Base-by-base conservation (phyloP, 2,329 filamentous ascomycete species). In the Fusarium nematophilum region DNA sequence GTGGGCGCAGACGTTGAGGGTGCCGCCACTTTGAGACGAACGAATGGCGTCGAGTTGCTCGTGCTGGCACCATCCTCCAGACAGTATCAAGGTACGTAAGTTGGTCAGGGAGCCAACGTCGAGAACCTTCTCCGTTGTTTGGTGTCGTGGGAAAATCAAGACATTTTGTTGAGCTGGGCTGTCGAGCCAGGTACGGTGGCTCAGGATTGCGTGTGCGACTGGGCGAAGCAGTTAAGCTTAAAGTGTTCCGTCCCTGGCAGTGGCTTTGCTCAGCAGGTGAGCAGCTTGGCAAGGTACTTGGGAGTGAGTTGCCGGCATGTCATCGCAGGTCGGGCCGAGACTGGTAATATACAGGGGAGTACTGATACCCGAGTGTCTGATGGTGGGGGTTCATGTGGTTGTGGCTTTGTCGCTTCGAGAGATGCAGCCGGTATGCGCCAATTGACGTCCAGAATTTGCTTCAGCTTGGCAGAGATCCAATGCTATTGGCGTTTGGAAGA, bases 181-280 rank as follows among this genome's bases (percentile, higher is more conserved):
- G n/a, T 6, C 10, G 34, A 13, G 21, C 5, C 18, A 33, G 14
- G 34, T 13, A 46, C 51, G 11, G n/a, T 23, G 26, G 31, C 29
- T 37, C n/a, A n/a, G 14, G 49, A 63, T 63, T 64, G 60, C 57
- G 52, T 58, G 17, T 47, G 39, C 46, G 33, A 30, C 36, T 34
- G 60, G 60, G 60, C 60, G 60, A 64, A 64, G 60, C 47, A 64
- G 7, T 43, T 43, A 50, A 40, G 60, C 60, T 64, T 64, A 64
- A 64, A 64, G 49, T 36, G 38, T n/a, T n/a, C 21, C 27, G 34
- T 40, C 8, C 46, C 36, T 49, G 46, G 23, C 11, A 42, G n/a
- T 49, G 46, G 30, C 29, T n/a, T 46, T 48, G 31, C 42, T 49
- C 27, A 17, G 31, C 17, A 11, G 21, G 10, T 29, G 44, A 18